Evolutionary conservation across 192 early-diverging fungal species (phyloP).

Genomic region (Coemansia sp.): DNA sequence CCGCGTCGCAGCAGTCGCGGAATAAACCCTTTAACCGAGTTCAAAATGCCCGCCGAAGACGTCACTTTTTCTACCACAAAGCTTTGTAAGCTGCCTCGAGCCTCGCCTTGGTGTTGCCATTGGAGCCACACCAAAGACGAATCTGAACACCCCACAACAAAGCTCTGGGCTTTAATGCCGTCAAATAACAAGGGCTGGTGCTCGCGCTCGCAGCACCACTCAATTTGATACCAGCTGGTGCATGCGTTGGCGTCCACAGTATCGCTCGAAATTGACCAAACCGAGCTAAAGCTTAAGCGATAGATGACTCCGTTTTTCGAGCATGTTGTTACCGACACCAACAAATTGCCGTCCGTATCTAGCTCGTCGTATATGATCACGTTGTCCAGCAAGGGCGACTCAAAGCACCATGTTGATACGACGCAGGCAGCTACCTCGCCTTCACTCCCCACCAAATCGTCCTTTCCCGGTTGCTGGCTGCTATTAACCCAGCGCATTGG

Average conservation of each 20-base stretch:
- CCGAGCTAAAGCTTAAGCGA: conserved; percentile 32
- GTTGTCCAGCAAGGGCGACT: conserved; percentile 17
- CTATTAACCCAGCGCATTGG: conserved; percentile 39
- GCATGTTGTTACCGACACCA: conserved; percentile 29
- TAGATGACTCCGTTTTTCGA: conserved; percentile 32
- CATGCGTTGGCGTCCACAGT: conserved; percentile 23
- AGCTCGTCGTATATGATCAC: conserved; percentile 27
- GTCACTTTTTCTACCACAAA: conserved; percentile 26
- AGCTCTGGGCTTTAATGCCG: conserved; percentile 8
- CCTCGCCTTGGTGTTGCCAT: conserved; percentile 18
- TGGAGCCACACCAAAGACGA: conserved; percentile 38
- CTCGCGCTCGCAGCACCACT: conserved; percentile 29
- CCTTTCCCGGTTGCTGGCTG: not conserved
- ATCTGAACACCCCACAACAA: conserved; percentile 34
- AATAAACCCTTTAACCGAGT: conserved; percentile 35
- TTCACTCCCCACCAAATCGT: not conserved
- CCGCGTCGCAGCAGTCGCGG: conserved; percentile 41
- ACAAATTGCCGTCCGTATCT: conserved; percentile 7
- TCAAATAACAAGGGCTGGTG: conserved; percentile 19
- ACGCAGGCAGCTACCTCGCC: conserved; percentile 14
- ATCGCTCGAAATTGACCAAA: conserved; percentile 37
- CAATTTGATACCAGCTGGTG: conserved; percentile 40
- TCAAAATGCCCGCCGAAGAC: conserved; percentile 28
- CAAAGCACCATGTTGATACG: conserved; percentile 44
- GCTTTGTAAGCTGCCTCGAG: conserved; percentile 23